These are phyloP conservation scores for Boletus patriciae DNA, from an alignment of 768 basidiomycete species.

Conservation along the genomic window DNA sequence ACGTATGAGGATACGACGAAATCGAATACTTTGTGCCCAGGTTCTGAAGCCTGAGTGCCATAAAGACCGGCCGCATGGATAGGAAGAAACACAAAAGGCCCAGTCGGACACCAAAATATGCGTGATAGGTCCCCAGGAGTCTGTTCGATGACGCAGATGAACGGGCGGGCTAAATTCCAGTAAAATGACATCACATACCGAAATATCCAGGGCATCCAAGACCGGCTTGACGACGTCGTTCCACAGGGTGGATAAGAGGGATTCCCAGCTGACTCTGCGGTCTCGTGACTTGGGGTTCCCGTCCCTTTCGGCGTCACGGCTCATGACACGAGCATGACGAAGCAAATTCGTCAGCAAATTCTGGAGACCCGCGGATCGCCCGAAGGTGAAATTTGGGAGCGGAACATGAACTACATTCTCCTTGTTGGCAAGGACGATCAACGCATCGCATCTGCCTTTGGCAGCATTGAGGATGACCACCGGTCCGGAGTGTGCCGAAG, in stretches of 20 bases:
- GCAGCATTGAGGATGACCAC: too few relatives aligned
- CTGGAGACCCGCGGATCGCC: too few relatives aligned
- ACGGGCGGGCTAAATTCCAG: neutral
- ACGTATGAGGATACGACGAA: neutral
- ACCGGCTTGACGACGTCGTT: conserved; percentile 8
- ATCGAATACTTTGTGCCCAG: neutral
- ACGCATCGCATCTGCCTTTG: too few relatives aligned
- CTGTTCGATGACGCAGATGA: neutral
- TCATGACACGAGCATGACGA: too few relatives aligned
- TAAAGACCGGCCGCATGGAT: conserved; percentile 2
- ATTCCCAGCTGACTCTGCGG: neutral
- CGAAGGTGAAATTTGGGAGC: too few relatives aligned
- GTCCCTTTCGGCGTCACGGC: too few relatives aligned
- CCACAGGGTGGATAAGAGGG: conserved; percentile 9
- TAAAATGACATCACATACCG: neutral
- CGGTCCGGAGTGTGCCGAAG: too few relatives aligned
- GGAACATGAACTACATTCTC: too few relatives aligned
- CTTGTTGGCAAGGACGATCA: too few relatives aligned
- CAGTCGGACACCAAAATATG: conserved; percentile 1
- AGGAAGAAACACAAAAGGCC: neutral
- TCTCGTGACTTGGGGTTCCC: too few relatives aligned
- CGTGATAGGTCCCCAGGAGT: neutral
- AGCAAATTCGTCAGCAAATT: too few relatives aligned
- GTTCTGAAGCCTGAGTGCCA: neutral
- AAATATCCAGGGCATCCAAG: neutral